Base-by-base conservation (phyloP, 139 green algal species). In the Gonium pectorale region DNA sequence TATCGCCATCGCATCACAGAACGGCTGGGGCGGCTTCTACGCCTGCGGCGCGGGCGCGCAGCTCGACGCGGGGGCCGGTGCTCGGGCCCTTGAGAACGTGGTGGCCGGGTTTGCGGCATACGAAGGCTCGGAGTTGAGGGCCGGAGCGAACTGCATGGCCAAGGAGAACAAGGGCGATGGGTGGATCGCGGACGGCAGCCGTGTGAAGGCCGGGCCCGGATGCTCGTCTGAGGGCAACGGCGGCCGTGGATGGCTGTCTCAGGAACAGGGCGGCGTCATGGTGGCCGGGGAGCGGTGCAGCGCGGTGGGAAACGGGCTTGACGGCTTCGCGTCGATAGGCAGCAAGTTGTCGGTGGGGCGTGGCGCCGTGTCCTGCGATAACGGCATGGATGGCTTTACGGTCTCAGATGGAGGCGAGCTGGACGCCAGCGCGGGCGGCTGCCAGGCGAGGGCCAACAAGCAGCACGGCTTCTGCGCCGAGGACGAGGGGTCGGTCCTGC, bases 391-490 rank as follows among this genome's bases (percentile, higher is more conserved):
- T 38, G 67, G 67, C 3, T 75, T 75, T 41, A 38, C 5, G 24
- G 67, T 33, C 3, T 35, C 67, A 40, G 41, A 38, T 2, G 67
- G 67, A 11, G 67, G 67, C 24, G 6, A 15, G 5, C 41, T 75
- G 41, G 67, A 75, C 3, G 41, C 41, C 11, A 13, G 29, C 5
- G 67, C 41, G 7, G 67, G 67, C 22, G 44, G 68, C 43, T 40
- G 26, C 15, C 29, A n/a, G 2, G 68, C 68, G 41, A 13, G 6
- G 22, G 5, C 8, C 27, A 77, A 77, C 44, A 43, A 43, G 4
- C 43, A 77, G 41, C 68, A 77, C n/a, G 68, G 68, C 9, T 77
- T 77, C 43, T 77, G 41, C 9, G 68, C 68, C n/a, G 43, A 77
- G 41, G 43, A 60, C 9, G 11, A 9, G 9, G n/a, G 68, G 27